These are phyloP conservation scores for Globisporangium takayamanum DNA, from an alignment of 352 stramenopile genomes.

Conservation along the genomic window DNA sequence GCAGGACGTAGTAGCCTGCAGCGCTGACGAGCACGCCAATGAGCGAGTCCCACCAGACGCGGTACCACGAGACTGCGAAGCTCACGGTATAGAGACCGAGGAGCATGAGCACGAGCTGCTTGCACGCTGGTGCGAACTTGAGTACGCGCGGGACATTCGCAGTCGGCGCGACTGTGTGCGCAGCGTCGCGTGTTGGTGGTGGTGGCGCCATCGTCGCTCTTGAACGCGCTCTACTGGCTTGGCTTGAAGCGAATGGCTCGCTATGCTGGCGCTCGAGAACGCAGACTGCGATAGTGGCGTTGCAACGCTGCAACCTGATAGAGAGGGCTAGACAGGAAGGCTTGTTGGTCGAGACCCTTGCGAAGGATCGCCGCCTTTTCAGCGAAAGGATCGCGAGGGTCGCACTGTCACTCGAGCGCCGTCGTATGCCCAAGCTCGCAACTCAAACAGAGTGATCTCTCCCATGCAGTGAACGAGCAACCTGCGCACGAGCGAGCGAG, in stretches of 20 bases:
- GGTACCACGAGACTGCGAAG: slow-evolving; percentile 76
- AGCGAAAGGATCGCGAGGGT: no score
- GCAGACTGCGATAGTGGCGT: background rate
- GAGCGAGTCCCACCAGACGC: slow-evolving; percentile 75
- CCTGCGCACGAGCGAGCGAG: no score
- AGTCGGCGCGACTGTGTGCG: background rate
- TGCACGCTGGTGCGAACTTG: slow-evolving; percentile 56
- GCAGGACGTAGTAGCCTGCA: slow-evolving; percentile 51
- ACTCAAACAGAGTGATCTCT: no score
- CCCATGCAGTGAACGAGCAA: no score
- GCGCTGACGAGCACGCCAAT: slow-evolving; percentile 41
- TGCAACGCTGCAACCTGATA: no score
- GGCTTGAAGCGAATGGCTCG: background rate
- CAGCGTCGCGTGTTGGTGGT: no score
- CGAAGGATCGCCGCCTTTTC: no score
- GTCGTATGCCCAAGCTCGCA: no score
- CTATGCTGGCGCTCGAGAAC: background rate
- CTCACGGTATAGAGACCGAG: slow-evolving; percentile 44
- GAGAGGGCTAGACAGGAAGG: no score
- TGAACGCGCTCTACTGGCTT: background rate
- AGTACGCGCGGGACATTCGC: slow-evolving; percentile 37
- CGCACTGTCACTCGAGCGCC: no score
- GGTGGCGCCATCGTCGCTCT: background rate
- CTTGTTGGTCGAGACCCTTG: no score
- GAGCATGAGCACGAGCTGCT: slow-evolving; percentile 48